These are phyloP conservation scores for Ganoderma lingzhi DNA, from an alignment of 1,284 basidiomycete species.

Conservation along the genomic window DNA sequence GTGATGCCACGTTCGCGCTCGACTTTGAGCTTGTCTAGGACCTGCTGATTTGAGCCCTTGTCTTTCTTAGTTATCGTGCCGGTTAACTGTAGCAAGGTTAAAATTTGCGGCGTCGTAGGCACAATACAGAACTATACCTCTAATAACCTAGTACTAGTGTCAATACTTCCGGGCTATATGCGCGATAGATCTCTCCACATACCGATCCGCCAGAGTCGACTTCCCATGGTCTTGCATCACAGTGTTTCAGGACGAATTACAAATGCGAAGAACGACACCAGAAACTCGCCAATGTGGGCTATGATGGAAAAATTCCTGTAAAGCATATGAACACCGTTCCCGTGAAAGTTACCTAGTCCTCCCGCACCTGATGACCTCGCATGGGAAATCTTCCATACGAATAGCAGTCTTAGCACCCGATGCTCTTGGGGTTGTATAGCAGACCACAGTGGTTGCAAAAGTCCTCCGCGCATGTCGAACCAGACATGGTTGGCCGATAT, in stretches of 20 bases:
- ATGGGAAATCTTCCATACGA: slow-evolving; percentile 75
- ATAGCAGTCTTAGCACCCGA: slow-evolving; percentile 41
- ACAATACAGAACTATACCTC: slow-evolving; percentile 55
- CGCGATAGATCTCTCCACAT: slow-evolving; percentile 35
- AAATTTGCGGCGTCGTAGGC: not conserved
- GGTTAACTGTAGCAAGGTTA: slow-evolving; percentile 72
- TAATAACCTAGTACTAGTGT: slow-evolving; percentile 56
- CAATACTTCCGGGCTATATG: not conserved
- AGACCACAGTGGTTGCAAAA: slow-evolving; percentile 45
- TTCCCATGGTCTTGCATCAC: slow-evolving; percentile 82
- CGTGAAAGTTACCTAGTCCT: not conserved
- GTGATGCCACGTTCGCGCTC: slow-evolving; percentile 96
- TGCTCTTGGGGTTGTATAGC: slow-evolving; percentile 34
- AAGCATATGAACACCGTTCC: slow-evolving; percentile 10
- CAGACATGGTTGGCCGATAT: slow-evolving; percentile 18
- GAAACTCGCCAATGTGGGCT: slow-evolving; percentile 81
- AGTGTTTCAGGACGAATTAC: not conserved
- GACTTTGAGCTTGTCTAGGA: slow-evolving; percentile 96
- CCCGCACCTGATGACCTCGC: slow-evolving; percentile 78
- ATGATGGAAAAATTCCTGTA: slow-evolving; percentile 94
- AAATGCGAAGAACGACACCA: not conserved
- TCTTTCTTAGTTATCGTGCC: slow-evolving; percentile 81
- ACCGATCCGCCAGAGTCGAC: slow-evolving; percentile 90
- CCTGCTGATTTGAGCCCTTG: slow-evolving; percentile 81
- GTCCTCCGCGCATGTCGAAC: slow-evolving; percentile 19